phyloP scores from a whole-genome alignment of 306 rosid genomes.

The Vigna angularis region DNA sequence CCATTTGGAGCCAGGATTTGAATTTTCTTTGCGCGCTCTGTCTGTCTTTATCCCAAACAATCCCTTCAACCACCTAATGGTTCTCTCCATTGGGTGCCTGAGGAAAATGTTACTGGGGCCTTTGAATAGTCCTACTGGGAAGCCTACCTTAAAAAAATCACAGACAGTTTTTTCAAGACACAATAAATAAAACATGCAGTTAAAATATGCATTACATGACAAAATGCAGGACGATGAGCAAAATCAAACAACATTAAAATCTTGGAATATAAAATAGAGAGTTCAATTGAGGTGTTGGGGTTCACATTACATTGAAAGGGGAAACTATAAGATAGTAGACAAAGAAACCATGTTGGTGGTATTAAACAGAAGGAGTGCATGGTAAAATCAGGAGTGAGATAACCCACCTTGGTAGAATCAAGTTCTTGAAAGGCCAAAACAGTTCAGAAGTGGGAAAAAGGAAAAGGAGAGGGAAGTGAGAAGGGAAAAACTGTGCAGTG shows the following conservation, averaged over 20 bases:
- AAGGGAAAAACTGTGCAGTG: constrained; percentile 19
- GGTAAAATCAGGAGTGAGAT: constrained; percentile 30
- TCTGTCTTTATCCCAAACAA: constrained; percentile 80
- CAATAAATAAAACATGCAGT: constrained; percentile 36
- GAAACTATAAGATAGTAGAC: background rate
- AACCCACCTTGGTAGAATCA: constrained; percentile 53
- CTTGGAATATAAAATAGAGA: background rate
- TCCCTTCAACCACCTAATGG: constrained; percentile 81
- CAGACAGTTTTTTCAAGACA: constrained; percentile 31
- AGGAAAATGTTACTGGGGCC: background rate
- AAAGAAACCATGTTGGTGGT: constrained; percentile 1
- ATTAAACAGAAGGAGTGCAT: constrained; percentile 11
- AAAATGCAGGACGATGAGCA: constrained; percentile 50
- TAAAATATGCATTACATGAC: constrained; percentile 66
- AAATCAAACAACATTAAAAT: constrained; percentile 31
- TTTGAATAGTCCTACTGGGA: constrained; percentile 38
- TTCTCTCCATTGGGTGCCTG: constrained; percentile 70
- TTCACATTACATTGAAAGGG: constrained; percentile 17
- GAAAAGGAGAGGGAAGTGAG: constrained; percentile 7
- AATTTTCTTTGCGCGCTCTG: constrained; percentile 51
- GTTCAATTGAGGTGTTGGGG: constrained; percentile 20
- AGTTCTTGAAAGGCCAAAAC: constrained; percentile 51
- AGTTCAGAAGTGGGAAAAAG: constrained; percentile 7
- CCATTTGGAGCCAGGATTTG: constrained; percentile 46
- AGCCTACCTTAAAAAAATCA: constrained; percentile 20